Base-by-base conservation (phyloP, 1,284 basidiomycete genomes). In the Fomitopsis pinicola region DNA sequence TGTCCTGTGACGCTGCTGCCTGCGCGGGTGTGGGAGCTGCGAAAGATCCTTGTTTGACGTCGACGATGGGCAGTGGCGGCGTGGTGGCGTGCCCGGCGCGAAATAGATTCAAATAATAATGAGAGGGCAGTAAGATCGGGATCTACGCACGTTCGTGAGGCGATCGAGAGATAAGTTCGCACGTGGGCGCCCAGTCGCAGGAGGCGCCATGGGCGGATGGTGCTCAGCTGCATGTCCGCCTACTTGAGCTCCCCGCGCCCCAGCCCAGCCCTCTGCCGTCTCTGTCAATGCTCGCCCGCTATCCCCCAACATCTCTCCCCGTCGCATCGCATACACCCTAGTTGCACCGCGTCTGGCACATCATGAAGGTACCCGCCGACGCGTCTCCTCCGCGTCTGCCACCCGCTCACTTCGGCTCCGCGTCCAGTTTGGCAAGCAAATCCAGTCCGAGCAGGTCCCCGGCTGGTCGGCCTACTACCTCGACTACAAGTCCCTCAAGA, bases 401-500 rank as follows among this genome's bases (percentile, higher is more conserved):
- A 33, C 62, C 59, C 61, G 65, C 65, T 68, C 56, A 69, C 58
- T 45, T 54, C 55, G 40, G 50, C 26, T 53, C 38, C 40, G 36
- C 59, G 46, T 33, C 63, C 62, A 99, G 96, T 99, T 99, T 76
- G 97, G 97, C 70, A 99, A 99, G 80, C 92, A 95, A 69, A 95
- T 99, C 68, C 95, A 97, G 76, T 89, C 92, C 40, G 92, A 97
- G 76, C 95, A 98, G 78, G 89, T 98, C 61, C 95, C 97, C 58
- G 96, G 96, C 78, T 99, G 97, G 97, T 94, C 93, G 26, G 77
- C 84, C 35, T 95, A 94, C 79, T 99, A 99, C 77, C 87, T 98
- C 67, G 97, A 99, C 80, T 99, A 99, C 85, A 99, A 99, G 81
- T 91, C 91, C 68, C 82, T 97, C 74, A 97, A 97, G 80, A 97